Conservation (phyloP, 257 asterid genomes). For the Coffea eugenioides region DNA sequence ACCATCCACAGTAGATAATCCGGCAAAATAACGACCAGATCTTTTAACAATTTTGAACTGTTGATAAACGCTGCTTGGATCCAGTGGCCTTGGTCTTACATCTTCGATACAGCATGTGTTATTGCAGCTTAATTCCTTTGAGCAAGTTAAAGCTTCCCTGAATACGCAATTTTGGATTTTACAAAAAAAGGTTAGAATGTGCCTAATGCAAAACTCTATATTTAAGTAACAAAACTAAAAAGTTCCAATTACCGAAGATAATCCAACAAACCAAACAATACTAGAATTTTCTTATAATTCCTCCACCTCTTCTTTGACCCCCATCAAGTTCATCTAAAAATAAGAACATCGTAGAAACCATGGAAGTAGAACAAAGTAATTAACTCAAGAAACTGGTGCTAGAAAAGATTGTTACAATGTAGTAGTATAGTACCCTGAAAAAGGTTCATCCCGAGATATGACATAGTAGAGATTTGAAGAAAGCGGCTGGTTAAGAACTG, state of each 20-base stretch:
- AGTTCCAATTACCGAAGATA: too few species aligned
- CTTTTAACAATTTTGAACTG: conserved; percentile 30
- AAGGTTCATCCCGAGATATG: conserved; percentile 1
- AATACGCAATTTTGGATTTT: background rate
- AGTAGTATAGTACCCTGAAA: too few species aligned
- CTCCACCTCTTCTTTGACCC: too few species aligned
- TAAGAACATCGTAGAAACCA: too few species aligned
- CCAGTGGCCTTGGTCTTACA: conserved; percentile 47
- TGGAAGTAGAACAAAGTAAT: background rate
- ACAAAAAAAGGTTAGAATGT: too few species aligned
- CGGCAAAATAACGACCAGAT: too few species aligned
- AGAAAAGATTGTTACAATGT: too few species aligned
- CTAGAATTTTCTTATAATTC: too few species aligned
- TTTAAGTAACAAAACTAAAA: too few species aligned
- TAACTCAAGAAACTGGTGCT: background rate
- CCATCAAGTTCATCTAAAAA: too few species aligned
- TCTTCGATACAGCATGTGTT: conserved; percentile 49
- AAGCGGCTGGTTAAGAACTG: conserved; percentile 49
- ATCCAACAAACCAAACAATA: too few species aligned
- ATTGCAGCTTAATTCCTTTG: conserved; percentile 50
- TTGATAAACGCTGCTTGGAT: conserved; percentile 45
- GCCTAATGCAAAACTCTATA: too few species aligned
- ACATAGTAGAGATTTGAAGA: conserved; percentile 63
- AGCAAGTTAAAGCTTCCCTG: conserved; percentile 63
- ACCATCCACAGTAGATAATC: background rate